Conservation (phyloP, 228 moss, liverwort and hornwort species). For the Sphagnum magellanicum region DNA sequence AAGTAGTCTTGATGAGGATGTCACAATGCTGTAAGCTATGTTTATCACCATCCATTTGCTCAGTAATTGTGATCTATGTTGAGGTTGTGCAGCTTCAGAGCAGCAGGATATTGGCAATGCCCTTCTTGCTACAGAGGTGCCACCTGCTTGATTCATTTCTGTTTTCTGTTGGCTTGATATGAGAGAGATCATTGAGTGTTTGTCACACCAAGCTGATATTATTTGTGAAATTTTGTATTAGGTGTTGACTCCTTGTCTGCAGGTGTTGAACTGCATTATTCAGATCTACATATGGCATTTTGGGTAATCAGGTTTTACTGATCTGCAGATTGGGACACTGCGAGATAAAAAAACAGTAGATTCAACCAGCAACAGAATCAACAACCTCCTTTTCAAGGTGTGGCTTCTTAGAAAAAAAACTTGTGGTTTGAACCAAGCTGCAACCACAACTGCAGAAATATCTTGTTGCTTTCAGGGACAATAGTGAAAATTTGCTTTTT, state of each 20-base stretch:
- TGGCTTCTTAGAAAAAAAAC: too few species aligned
- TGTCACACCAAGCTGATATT: not conserved
- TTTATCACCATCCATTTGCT: not conserved
- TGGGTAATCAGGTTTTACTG: not conserved
- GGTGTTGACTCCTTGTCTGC: not conserved
- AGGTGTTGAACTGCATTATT: not conserved
- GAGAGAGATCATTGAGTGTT: not conserved
- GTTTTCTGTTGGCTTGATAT: not conserved
- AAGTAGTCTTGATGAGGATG: not conserved
- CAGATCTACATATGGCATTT: not conserved
- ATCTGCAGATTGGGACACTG: constrained; percentile 59
- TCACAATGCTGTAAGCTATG: not conserved
- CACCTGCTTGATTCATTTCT: not conserved
- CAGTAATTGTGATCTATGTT: not conserved
- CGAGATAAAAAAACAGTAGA: constrained; percentile 65
- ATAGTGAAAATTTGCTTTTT: too few species aligned
- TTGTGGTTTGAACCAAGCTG: too few species aligned
- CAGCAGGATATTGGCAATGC: constrained; percentile 65
- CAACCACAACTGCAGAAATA: too few species aligned
- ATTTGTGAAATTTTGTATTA: not conserved
- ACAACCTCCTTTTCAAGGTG: constrained; percentile 69
- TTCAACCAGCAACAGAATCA: constrained; percentile 56
- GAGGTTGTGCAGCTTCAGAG: constrained; percentile 34
- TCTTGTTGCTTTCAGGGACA: too few species aligned
- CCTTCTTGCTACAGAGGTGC: constrained; percentile 73